Evolutionary conservation across 805 yeast species (phyloP), one percentile per base, ranked within the genome.

Genomic region (Hanseniaspora singularis): DNA sequence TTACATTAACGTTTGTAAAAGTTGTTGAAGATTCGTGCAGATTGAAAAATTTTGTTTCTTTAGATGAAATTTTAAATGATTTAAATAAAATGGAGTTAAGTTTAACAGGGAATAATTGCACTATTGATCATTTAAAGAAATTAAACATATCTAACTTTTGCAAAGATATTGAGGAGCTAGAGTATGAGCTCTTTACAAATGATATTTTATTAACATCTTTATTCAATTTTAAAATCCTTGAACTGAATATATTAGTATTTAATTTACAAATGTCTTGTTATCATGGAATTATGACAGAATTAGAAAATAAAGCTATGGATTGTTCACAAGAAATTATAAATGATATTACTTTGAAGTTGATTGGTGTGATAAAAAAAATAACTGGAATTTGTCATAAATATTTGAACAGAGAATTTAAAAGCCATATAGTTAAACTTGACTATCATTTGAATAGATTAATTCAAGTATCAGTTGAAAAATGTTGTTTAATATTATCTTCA

Each of bases 401-500:
- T 34, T 38, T 48, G 23, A 38, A 38, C 24, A 6, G 16, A 9
- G 43, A 45, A 15, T 45, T 26, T 22, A 33, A 33, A 20, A n/a
- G 26, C 11, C 32, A 45, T 23, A 45, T 45, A 5, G n/a, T 45
- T 9, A 45, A 45, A 15, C 22, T 32, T 2, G 47, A 48, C 28
- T 48, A 16, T 28, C 50, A 48, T 24, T 38, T 48, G 18, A 48
- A 48, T 31, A 41, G 50, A 27, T 23, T 48, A 18, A 38, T 48
- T 12, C 50, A 48, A 20, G 12, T 38, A n/a, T 20, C 36, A 18
- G 47, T 48, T 3, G 50, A 42, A 22, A 41, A 42, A 28, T 26
- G 36, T 10, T 48, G 47, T 22, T 22, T 41, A 36, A 28, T 48
- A 12, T 16, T 48, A 23, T 34, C 43, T 4, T 31, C 50, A 2